Conservation (phyloP, 2,329 filamentous ascomycete species). For the Colletotrichum cuscutae region DNA sequence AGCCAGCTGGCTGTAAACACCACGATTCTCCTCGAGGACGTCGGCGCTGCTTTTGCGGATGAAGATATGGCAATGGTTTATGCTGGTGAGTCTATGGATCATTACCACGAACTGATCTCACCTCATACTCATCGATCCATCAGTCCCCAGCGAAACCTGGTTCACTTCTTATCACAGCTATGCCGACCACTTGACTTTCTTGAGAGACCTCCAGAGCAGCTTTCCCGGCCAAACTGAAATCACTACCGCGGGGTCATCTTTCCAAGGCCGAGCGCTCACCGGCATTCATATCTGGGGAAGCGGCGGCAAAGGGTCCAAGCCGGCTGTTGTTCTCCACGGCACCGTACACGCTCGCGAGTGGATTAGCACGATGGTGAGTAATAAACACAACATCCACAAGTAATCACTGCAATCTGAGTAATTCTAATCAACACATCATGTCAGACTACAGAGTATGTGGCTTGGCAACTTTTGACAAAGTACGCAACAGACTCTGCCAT, state of each 20-base stretch:
- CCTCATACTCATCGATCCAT: background rate
- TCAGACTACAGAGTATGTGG: constrained; percentile 56
- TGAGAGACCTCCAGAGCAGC: constrained; percentile 53
- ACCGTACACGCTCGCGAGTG: constrained; percentile 66
- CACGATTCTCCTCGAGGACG: constrained; percentile 42
- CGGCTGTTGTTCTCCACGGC: constrained; percentile 62
- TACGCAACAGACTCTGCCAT: constrained; percentile 47
- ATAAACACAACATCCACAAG: too few species aligned
- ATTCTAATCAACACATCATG: constrained; percentile 39
- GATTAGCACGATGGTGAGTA: constrained; percentile 63
- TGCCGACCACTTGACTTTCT: constrained; percentile 59
- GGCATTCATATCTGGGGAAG: constrained; percentile 68
- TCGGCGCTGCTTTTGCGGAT: constrained; percentile 42
- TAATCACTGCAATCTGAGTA: too few species aligned
- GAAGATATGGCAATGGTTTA: constrained; percentile 39
- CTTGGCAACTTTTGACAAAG: constrained; percentile 54
- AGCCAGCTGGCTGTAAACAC: constrained; percentile 43
- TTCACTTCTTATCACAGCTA: constrained; percentile 65
- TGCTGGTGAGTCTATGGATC: constrained; percentile 14
- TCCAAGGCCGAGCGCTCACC: constrained; percentile 64
- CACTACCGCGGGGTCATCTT: constrained; percentile 59
- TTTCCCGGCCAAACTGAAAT: constrained; percentile 58
- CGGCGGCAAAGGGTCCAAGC: constrained; percentile 55
- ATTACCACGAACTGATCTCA: too few species aligned
- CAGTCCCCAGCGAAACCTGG: constrained; percentile 48